These are phyloP conservation scores for Pulveroboletus sp. DNA, from an alignment of 768 basidiomycete genomes.

Conservation along the genomic window DNA sequence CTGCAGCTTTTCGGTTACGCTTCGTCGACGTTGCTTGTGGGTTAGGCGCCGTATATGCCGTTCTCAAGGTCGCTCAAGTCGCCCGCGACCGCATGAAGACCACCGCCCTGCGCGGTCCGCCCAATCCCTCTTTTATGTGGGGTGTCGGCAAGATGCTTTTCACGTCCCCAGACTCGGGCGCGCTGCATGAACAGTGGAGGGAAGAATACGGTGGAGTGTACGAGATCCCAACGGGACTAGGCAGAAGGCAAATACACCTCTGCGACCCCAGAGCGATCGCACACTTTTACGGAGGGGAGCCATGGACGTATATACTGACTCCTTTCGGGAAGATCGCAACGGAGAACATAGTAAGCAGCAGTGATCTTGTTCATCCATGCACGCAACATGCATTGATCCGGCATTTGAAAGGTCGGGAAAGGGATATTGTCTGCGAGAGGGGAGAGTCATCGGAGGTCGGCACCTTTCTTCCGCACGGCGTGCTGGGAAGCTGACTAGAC, in stretches of 20 bases:
- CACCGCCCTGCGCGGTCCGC: conserved; percentile 22
- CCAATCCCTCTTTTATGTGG: conserved; percentile 15
- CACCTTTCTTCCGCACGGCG: conserved; percentile 18
- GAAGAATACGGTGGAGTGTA: conserved; percentile 46
- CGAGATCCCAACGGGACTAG: conserved; percentile 36
- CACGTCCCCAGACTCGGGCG: conserved; percentile 24
- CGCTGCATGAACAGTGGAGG: conserved; percentile 45
- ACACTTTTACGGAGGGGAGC: conserved; percentile 49
- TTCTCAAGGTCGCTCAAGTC: conserved; percentile 6
- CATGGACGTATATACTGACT: conserved; percentile 33
- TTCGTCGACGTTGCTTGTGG: conserved; percentile 2
- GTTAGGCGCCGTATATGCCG: conserved; percentile 2
- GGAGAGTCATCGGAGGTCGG: conserved; percentile 41
- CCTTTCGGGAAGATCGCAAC: conserved; percentile 18
- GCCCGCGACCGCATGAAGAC: conserved; percentile 10
- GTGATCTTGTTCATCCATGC: too few relatives aligned
- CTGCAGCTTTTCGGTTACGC: not conserved
- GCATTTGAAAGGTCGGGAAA: conserved; percentile 34
- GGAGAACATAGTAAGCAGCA: conserved; percentile 23
- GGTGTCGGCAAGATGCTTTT: conserved; percentile 7
- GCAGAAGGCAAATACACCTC: conserved; percentile 34
- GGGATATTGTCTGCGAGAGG: conserved; percentile 40
- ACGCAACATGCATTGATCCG: too few relatives aligned
- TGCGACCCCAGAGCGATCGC: conserved; percentile 49
- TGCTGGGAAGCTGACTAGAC: conserved; percentile 7